Percentiles rank a stretch among this genome's conserved stretches.
Conservation (phyloP, 495 filamentous ascomycete species). For the Aspergillus funiculosus region DNA sequence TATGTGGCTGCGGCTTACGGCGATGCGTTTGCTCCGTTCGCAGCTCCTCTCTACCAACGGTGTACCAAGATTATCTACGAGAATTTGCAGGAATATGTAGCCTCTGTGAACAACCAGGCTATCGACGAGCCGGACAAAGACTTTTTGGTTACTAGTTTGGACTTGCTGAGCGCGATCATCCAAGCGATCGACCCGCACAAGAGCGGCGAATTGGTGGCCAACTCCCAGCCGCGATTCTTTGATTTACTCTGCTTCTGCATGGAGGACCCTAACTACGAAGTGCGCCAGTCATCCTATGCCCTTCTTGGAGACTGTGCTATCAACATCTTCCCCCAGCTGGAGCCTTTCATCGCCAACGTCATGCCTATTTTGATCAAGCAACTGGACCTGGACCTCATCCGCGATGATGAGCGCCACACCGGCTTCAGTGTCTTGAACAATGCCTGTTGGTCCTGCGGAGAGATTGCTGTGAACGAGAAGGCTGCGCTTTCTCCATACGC, state of each 20-base stretch:
- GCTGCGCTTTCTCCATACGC: constrained; percentile 74
- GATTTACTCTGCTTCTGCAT: constrained; percentile 86
- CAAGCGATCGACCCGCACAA: constrained; percentile 77
- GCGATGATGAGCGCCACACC: constrained; percentile 66
- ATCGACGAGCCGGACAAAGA: constrained; percentile 90
- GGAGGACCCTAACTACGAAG: constrained; percentile 87
- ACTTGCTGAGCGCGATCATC: constrained; percentile 89
- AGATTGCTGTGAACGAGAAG: constrained; percentile 84
- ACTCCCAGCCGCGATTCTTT: constrained; percentile 77
- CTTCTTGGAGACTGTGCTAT: constrained; percentile 95
- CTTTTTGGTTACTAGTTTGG: constrained; percentile 93
- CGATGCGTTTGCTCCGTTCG: constrained; percentile 74
- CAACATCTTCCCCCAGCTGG: constrained; percentile 82
- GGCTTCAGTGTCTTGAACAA: constrained; percentile 94
- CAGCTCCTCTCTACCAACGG: constrained; percentile 73
- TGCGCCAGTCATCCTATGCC: constrained; percentile 93
- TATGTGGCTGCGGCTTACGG: constrained; percentile 88
- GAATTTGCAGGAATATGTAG: constrained; percentile 72
- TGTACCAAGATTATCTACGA: constrained; percentile 87
- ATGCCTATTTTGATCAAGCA: constrained; percentile 78
- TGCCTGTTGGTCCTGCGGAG: constrained; percentile 94
- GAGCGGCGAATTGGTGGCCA: constrained; percentile 67
- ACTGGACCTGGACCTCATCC: constrained; percentile 71
- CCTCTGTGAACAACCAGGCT: constrained; percentile 55
- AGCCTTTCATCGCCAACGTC: constrained; percentile 63